Base-by-base conservation (phyloP, 495 filamentous ascomycete genomes). In the Hypoxylon fragiforme region DNA sequence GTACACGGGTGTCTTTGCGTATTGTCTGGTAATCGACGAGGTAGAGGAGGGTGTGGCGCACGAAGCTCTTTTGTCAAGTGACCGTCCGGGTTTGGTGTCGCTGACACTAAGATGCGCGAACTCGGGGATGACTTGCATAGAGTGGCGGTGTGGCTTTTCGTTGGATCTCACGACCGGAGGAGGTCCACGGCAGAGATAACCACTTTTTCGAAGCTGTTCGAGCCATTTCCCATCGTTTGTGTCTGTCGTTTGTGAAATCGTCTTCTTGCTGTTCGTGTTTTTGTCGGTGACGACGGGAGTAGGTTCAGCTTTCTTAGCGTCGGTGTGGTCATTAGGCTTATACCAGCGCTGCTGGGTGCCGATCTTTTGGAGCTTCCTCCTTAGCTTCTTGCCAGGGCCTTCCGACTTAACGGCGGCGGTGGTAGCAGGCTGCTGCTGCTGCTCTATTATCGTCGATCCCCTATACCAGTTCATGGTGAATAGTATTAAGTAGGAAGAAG, bases 1-100 rank as follows among this genome's bases (percentile, higher is more conserved):
- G 21, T 66, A 67, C 11, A 75, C 70, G 22, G 75, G 71, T 3
- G 71, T 78, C 49, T 75, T 77, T n/a, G 74, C 72, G 22, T 70
- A 70, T 14, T 54, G 60, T 49, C 71, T 67, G 32, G 65, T 62
- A 30, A 63, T 64, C 14, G 53, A 51, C 4, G 45, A 50, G 13
- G 45, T 54, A 9, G 63, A 60, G 2, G 49, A 65, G 34, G 26
- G 60, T 18, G 9, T 63, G 22, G 24, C 44, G 24, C 44, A 57
- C 14, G 46, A 52, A 7, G 55, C 44, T 32, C 38, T 54, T 35
- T 57, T 54, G 24, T 53, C 59, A 21, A 64, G 42, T 7, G 64
- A 41, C n/a, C 53, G 37, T 7, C 22, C 63, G 11, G 54, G 28
- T 26, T 60, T 59, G 11, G 44, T 50, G 46, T 71, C 65, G 30